Conservation (phyloP, 305 asterid species). For the Solanum chacoense region DNA sequence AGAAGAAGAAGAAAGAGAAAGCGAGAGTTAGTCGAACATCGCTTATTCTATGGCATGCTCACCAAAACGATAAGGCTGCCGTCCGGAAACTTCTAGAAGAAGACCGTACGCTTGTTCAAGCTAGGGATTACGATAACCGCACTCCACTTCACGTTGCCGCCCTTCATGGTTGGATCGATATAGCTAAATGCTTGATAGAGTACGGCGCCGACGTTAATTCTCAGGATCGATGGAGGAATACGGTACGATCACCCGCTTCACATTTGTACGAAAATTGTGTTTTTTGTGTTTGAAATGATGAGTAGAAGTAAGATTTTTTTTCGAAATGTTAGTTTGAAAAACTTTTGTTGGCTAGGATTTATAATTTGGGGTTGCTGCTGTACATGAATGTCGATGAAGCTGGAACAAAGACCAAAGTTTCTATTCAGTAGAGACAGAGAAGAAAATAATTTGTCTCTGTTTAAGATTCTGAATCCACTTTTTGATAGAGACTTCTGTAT, state of each 20-base stretch:
- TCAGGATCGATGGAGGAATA: slow-evolving; percentile 95
- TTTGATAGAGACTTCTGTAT: background rate
- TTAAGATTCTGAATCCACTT: background rate
- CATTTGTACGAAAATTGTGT: background rate
- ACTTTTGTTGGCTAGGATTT: background rate
- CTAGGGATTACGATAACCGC: slow-evolving; percentile 77
- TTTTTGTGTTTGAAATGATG: background rate
- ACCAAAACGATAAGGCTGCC: slow-evolving; percentile 62
- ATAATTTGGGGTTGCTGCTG: background rate
- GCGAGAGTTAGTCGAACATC: slow-evolving; percentile 85
- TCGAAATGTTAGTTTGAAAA: background rate
- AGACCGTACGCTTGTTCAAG: slow-evolving; percentile 62
- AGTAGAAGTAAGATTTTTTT: background rate
- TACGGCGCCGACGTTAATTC: slow-evolving; percentile 79
- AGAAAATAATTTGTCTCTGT: background rate
- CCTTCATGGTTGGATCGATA: slow-evolving; percentile 82
- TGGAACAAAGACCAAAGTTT: background rate
- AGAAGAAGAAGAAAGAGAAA: slow-evolving; percentile 58
- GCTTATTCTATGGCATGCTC: slow-evolving; percentile 80
- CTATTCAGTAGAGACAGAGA: background rate
- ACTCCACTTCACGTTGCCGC: slow-evolving; percentile 93
- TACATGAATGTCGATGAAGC: background rate
- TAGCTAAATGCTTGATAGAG: slow-evolving; percentile 65
- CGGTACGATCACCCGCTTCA: slow-evolving; percentile 16
- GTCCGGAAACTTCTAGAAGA: slow-evolving; percentile 81